Conservation (phyloP, 345 rosid species). For the Camelina laxa region DNA sequence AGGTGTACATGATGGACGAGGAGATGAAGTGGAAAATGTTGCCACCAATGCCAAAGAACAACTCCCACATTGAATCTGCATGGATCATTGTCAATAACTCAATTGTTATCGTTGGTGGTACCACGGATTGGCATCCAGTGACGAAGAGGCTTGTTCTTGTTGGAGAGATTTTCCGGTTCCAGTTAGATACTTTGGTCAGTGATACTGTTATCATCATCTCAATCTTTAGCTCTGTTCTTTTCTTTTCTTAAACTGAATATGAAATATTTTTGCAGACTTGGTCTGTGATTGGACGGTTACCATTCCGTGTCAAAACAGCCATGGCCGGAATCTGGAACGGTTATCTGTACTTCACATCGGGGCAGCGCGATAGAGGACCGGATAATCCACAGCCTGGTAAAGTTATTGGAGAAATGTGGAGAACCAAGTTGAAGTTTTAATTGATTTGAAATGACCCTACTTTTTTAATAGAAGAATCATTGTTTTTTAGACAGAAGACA, state of each 20-base stretch:
- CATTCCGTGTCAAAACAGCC: slow-evolving; percentile 74
- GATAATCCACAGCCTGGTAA: slow-evolving; percentile 79
- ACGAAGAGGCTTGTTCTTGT: slow-evolving; percentile 78
- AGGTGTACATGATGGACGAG: slow-evolving; percentile 80
- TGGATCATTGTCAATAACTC: slow-evolving; percentile 85
- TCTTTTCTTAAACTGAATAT: not conserved
- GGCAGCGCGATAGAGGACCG: slow-evolving; percentile 82
- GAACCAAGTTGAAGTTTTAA: slow-evolving; percentile 68
- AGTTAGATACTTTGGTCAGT: slow-evolving; percentile 65
- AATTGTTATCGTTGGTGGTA: slow-evolving; percentile 74
- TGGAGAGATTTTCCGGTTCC: slow-evolving; percentile 78
- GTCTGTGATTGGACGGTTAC: slow-evolving; percentile 87
- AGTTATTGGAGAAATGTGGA: slow-evolving; percentile 82
- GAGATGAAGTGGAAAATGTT: slow-evolving; percentile 74
- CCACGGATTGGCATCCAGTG: slow-evolving; percentile 80
- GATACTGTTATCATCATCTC: not conserved
- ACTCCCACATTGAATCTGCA: slow-evolving; percentile 81
- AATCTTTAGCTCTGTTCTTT: not conserved
- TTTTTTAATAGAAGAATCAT: not conserved
- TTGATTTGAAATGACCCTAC: not conserved
- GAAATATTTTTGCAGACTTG: slow-evolving; percentile 57
- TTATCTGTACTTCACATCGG: slow-evolving; percentile 82
- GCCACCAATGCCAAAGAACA: slow-evolving; percentile 79
- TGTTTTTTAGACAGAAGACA: not conserved
- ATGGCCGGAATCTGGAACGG: slow-evolving; percentile 76